Percentiles rank a stretch among this genome's conserved stretches.
Conservation (phyloP, 2,329 filamentous ascomycete species). For the Sarocladium oryzae region DNA sequence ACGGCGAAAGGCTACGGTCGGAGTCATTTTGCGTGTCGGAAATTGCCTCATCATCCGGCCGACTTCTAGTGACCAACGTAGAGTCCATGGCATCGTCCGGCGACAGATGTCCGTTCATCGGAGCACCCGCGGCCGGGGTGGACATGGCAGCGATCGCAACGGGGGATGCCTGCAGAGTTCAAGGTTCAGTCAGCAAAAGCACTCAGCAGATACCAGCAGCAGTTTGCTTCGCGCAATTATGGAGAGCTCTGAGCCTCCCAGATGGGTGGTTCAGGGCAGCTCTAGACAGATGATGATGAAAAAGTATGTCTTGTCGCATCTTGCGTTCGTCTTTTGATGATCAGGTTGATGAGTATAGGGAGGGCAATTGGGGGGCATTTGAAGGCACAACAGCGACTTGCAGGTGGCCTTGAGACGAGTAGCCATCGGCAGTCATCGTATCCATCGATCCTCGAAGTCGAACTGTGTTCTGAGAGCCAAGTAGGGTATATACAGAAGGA, state of each 20-base stretch:
- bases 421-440: constrained; percentile 25
- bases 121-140: constrained; percentile 53
- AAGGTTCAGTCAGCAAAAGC: background rate
- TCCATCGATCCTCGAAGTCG: constrained; percentile 23
- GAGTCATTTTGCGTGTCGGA: constrained; percentile 62
- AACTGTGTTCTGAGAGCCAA: background rate
- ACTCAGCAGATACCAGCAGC: background rate
- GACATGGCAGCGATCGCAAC: constrained; percentile 57
- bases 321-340: constrained; percentile 36
- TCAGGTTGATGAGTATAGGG: constrained; percentile 40
- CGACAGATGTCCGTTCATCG: constrained; percentile 61
- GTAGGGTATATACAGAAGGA: background rate
- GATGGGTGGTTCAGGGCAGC: too few species aligned
- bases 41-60: constrained; percentile 59
- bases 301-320: constrained; percentile 36
- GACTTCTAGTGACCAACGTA: constrained; percentile 29
- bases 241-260: background rate
- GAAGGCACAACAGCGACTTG: constrained; percentile 11
- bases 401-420: background rate
- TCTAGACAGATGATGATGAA: constrained; percentile 20
- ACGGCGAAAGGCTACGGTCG: constrained; percentile 39
- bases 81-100: constrained; percentile 41
- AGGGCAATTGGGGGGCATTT: constrained; percentile 36
- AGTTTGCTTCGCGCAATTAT: too few species aligned
- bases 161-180: constrained; percentile 42